phyloP scores from a whole-genome alignment of 1,284 basidiomycete species.

The Kwoniella shivajii region DNA sequence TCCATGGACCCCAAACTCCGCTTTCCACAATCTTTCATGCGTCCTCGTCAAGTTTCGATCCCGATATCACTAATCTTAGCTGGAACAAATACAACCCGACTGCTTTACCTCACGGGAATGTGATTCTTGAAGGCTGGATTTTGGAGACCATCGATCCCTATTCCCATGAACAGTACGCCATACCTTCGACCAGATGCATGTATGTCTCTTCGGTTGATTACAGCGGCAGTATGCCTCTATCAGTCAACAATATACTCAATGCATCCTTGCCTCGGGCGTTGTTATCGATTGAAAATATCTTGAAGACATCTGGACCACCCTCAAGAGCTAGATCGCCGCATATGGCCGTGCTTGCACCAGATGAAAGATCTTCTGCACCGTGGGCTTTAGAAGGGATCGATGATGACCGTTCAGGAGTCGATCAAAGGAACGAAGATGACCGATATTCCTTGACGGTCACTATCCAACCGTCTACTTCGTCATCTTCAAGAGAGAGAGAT shows the following conservation, averaged over 20 bases:
- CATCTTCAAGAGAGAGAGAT: slow-evolving; percentile 5
- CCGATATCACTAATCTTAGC: slow-evolving; percentile 61
- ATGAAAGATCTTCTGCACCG: slow-evolving; percentile 26
- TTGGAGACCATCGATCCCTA: slow-evolving; percentile 97
- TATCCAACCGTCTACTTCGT: slow-evolving; percentile 32
- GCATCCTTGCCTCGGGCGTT: slow-evolving; percentile 69
- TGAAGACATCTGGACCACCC: slow-evolving; percentile 63
- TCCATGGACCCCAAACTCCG: slow-evolving; percentile 50
- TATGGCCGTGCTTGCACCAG: slow-evolving; percentile 38
- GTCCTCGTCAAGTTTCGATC: slow-evolving; percentile 70
- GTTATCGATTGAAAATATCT: slow-evolving; percentile 68
- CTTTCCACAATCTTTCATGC: slow-evolving; percentile 68
- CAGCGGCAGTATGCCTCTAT: slow-evolving; percentile 79
- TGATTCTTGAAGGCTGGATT: slow-evolving; percentile 94
- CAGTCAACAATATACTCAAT: slow-evolving; percentile 87
- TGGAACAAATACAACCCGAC: slow-evolving; percentile 76
- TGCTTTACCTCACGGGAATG: slow-evolving; percentile 72
- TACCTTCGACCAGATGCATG: slow-evolving; percentile 90
- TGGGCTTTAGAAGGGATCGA: slow-evolving; percentile 46
- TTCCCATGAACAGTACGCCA: slow-evolving; percentile 89
- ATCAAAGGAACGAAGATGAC: slow-evolving; percentile 37
- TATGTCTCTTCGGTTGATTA: slow-evolving; percentile 87
- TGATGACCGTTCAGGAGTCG: slow-evolving; percentile 32
- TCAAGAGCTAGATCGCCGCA: slow-evolving; percentile 70
- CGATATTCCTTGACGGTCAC: slow-evolving; percentile 40